phyloP scores from a whole-genome alignment of 345 rosid genomes.

The Garcia nutans region DNA sequence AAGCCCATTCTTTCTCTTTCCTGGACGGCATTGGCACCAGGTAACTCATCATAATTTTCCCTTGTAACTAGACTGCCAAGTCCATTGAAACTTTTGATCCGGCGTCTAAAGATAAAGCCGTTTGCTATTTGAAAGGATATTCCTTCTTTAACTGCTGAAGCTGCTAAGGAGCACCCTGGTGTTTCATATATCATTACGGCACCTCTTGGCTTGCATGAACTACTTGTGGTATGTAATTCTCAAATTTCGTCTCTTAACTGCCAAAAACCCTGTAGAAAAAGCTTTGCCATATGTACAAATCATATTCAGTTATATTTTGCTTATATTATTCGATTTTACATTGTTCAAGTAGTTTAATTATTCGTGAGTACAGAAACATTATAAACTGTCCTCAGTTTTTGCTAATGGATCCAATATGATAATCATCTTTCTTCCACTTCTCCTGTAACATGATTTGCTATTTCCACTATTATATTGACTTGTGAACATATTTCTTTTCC shows the following conservation, averaged over 20 bases:
- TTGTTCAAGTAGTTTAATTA: neutral
- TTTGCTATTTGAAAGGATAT: constrained; percentile 53
- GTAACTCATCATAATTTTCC: constrained; percentile 37
- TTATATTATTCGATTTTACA: neutral
- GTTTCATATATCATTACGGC: constrained; percentile 71
- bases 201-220: constrained; percentile 83
- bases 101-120: neutral
- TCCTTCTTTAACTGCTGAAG: constrained; percentile 83
- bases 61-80: constrained; percentile 6
- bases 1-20: constrained; percentile 89
- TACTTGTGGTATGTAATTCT: constrained; percentile 63
- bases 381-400: neutral
- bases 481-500: neutral
- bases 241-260: neutral
- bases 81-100: neutral
- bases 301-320: neutral
- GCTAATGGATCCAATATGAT: constrained; percentile 3
- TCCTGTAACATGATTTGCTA: neutral
- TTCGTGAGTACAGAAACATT: neutral
- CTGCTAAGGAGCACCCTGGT: constrained; percentile 78
- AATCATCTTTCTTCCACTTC: neutral
- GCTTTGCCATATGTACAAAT: neutral
- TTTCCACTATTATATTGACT: neutral
- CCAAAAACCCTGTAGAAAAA: neutral
- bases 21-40: constrained; percentile 94